Evolutionary conservation across 805 yeast genomes (phyloP).

Genomic region (Saccharomyces eubayanus): DNA sequence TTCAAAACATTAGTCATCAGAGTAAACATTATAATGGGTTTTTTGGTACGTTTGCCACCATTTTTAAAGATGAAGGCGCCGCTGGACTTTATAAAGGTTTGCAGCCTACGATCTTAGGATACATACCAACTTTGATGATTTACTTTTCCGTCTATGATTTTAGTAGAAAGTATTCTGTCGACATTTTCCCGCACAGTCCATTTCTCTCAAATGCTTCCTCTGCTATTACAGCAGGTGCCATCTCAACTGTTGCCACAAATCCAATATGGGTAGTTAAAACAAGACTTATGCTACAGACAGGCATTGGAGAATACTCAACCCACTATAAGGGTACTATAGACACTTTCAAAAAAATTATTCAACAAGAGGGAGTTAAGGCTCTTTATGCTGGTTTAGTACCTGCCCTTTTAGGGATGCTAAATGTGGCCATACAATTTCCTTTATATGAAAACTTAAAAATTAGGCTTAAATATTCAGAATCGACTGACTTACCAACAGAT

Average conservation of each 20-base stretch:
- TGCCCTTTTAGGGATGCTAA: conserved; percentile 80
- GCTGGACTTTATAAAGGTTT: conserved; percentile 83
- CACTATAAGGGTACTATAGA: conserved; percentile 65
- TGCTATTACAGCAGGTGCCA: conserved; percentile 84
- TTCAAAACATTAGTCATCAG: conserved; percentile 19
- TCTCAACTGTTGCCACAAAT: conserved; percentile 76
- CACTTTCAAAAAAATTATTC: conserved; percentile 73
- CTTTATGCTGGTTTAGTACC: conserved; percentile 89
- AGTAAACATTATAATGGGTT: conserved; percentile 48
- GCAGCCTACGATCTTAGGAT: conserved; percentile 87
- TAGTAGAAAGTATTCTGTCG: conserved; percentile 52
- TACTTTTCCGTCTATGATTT: conserved; percentile 85
- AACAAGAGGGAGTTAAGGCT: conserved; percentile 67
- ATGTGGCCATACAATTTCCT: conserved; percentile 95
- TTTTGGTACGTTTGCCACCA: conserved; percentile 53
- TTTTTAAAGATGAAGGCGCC: conserved; percentile 68
- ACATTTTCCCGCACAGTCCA: conserved; percentile 30
- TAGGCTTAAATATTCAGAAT: conserved; percentile 33
- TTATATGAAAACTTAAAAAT: conserved; percentile 74
- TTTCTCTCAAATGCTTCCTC: conserved; percentile 37
- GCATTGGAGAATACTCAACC: conserved; percentile 20
- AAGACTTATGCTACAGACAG: conserved; percentile 77
- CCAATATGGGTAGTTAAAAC: conserved; percentile 99
- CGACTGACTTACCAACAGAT: neutral
- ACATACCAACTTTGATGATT: conserved; percentile 96